Evolutionary conservation across 2,329 filamentous ascomycete genomes (phyloP), one percentile per base, ranked within the genome.

Genomic region (Cladosporium velox): DNA sequence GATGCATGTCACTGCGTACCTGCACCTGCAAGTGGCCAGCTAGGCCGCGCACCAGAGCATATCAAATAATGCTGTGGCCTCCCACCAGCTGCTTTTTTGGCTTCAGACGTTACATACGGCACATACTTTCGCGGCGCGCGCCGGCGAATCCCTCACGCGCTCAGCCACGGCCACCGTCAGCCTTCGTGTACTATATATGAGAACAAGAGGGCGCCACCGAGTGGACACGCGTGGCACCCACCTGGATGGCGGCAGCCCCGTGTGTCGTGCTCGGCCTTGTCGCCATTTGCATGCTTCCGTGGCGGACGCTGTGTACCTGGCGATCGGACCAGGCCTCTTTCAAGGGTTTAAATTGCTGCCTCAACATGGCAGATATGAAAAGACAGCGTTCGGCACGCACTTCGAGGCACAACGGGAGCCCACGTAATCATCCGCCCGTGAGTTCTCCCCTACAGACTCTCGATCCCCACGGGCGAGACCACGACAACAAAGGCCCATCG

Each of bases 401-500:
- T 59, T 32, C 28, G 30, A 21, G 34, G 54, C 21, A 32, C 28
- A 32, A 26, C 14, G 38, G 30, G 26, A 51, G 41, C 47, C 59
- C 44, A 51, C 47, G 59, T 52, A 51, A 61, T 51, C n/a, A 38
- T 11, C 30, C 15, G 30, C 47, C 24, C 59, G 28, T 35, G 58
- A 28, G 21, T 32, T 61, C 28, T 34, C 47, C 44, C 47, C 44
- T 35, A 30, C 44, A 51, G 44, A 24, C 44, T 61, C 60, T 62
- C 59, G 51, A 26, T 44, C 32, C 49, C 60, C 60, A 57, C 35
- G 60, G 60, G 60, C 60, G 60, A 64, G 60, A 64, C 60, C 60
- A 32, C 60, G 34, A 26, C 44, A 47, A 52, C 32, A 35, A 49
- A 62, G 59, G 44, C 47, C 59, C 44, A 52, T 54, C 44, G 59